Percentiles rank a stretch among this genome's conserved stretches.
Conservation (phyloP, 1,284 basidiomycete species). For the Macrocystidia cucumis region DNA sequence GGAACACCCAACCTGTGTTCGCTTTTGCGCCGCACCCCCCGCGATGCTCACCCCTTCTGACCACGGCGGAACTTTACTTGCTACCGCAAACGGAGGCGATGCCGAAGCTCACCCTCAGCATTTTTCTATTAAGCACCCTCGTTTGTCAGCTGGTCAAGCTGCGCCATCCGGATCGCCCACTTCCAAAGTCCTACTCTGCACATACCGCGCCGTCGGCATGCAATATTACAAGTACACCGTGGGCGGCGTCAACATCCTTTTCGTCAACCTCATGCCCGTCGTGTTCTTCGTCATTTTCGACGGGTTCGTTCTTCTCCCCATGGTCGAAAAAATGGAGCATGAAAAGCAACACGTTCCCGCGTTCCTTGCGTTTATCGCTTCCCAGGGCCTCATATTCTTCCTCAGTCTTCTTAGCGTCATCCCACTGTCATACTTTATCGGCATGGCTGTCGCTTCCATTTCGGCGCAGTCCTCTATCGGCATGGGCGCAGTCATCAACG, state of each 20-base stretch:
- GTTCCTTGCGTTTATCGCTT: slow-evolving; percentile 66
- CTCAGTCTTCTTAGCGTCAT: slow-evolving; percentile 89
- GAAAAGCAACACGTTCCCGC: slow-evolving; percentile 51
- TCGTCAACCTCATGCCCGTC: slow-evolving; percentile 91
- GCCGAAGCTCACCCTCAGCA: slow-evolving; percentile 17
- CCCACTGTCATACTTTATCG: slow-evolving; percentile 97
- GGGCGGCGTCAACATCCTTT: slow-evolving; percentile 97
- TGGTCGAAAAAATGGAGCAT: slow-evolving; percentile 53
- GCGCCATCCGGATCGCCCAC: slow-evolving; percentile 65
- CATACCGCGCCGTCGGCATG: slow-evolving; percentile 85
- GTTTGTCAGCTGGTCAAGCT: slow-evolving; percentile 65
- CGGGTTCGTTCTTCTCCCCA: slow-evolving; percentile 76
- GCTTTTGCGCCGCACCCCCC: slow-evolving; percentile 82
- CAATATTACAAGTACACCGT: slow-evolving; percentile 99
- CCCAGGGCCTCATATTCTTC: slow-evolving; percentile 79
- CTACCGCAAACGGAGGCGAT: slow-evolving; percentile 18
- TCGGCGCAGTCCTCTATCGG: slow-evolving; percentile 97
- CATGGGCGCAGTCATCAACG: slow-evolving; percentile 99
- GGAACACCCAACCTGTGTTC: slow-evolving; percentile 76
- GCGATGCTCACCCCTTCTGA: slow-evolving; percentile 41
- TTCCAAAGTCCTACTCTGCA: slow-evolving; percentile 90
- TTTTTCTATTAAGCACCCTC: slow-evolving; percentile 42
- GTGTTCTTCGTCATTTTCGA: slow-evolving; percentile 97
- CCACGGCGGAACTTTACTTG: slow-evolving; percentile 13
- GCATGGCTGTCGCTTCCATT: slow-evolving; percentile 99